Percentiles rank a stretch among this genome's conserved stretches.
These are phyloP conservation scores for Somion occarium DNA, from an alignment of 1,284 basidiomycete species.

Conservation along the genomic window DNA sequence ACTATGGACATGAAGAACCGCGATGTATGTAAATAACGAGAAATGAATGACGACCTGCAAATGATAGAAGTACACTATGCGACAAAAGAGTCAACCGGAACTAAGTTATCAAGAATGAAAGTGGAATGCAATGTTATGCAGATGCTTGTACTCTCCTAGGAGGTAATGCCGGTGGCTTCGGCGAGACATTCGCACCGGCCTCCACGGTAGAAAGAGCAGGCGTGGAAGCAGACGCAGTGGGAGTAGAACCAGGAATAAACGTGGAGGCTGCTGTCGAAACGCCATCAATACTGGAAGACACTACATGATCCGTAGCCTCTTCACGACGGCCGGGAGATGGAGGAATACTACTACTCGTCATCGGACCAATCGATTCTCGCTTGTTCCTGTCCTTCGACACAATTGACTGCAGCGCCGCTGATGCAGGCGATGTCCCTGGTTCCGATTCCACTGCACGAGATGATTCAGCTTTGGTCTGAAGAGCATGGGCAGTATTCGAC, in stretches of 20 bases:
- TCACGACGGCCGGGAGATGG: background rate
- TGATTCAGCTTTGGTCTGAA: constrained; percentile 20
- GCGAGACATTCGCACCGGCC: constrained; percentile 6
- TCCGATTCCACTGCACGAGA: constrained; percentile 18
- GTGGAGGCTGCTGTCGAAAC: background rate
- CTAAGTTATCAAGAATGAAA: background rate
- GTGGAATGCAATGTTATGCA: constrained; percentile 7
- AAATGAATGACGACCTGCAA: background rate
- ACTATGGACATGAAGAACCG: background rate
- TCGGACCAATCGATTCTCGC: constrained; percentile 21
- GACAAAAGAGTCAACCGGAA: background rate
- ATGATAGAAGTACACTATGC: background rate
- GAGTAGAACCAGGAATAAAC: background rate
- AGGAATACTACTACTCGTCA: constrained; percentile 6
- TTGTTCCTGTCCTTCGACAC: constrained; percentile 40
- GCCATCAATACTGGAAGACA: constrained; percentile 9
- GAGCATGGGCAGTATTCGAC: constrained; percentile 30
- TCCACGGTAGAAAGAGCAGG: background rate
- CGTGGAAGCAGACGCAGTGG: background rate
- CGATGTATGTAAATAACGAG: background rate
- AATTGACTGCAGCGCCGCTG: constrained; percentile 51
- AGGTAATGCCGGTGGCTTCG: constrained; percentile 31
- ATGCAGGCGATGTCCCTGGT: constrained; percentile 34
- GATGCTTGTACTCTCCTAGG: constrained; percentile 26
- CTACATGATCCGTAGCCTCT: background rate